Conservation (phyloP, 495 filamentous ascomycete genomes). For the Penicillium longicatenatum region DNA sequence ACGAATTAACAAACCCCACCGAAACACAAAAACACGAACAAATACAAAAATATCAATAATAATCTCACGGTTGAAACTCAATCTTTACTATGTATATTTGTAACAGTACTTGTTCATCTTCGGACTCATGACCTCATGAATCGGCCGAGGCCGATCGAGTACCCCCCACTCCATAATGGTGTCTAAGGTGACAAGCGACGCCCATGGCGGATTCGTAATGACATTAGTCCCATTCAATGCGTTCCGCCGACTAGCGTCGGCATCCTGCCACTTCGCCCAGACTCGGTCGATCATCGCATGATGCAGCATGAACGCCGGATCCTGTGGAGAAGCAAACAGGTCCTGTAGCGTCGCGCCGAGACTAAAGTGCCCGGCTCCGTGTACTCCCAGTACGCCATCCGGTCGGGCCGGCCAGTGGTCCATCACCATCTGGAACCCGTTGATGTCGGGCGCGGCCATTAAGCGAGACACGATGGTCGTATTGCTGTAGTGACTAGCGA, state of each 20-base stretch:
- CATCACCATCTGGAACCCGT: slow-evolving; percentile 26
- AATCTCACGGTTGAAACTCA: not conserved
- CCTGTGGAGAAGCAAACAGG: slow-evolving; percentile 37
- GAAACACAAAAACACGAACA: not conserved
- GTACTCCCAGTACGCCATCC: slow-evolving; percentile 21
- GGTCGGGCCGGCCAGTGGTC: slow-evolving; percentile 25
- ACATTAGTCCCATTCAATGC: slow-evolving; percentile 32
- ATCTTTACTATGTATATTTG: slow-evolving; percentile 14
- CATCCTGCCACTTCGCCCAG: slow-evolving; percentile 59
- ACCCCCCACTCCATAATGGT: slow-evolving; percentile 32
- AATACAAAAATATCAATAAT: not conserved
- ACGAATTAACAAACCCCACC: not conserved
- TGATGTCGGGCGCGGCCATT: slow-evolving; percentile 17
- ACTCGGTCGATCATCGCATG: slow-evolving; percentile 58
- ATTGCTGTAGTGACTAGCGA: slow-evolving; percentile 24
- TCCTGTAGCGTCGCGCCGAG: slow-evolving; percentile 31
- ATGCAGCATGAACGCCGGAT: slow-evolving; percentile 61
- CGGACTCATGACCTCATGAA: slow-evolving; percentile 34
- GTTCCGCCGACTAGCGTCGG: slow-evolving; percentile 19
- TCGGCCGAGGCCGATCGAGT: slow-evolving; percentile 20
- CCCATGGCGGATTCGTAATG: slow-evolving; percentile 30
- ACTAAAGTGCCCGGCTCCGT: slow-evolving; percentile 33
- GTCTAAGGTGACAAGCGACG: slow-evolving; percentile 24
- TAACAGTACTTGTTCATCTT: slow-evolving; percentile 22
- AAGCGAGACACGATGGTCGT: slow-evolving; percentile 17